Percentiles rank a stretch among this genome's conserved stretches.
Conservation (phyloP, 495 filamentous ascomycete species). For the Lepidopterella palustris region DNA sequence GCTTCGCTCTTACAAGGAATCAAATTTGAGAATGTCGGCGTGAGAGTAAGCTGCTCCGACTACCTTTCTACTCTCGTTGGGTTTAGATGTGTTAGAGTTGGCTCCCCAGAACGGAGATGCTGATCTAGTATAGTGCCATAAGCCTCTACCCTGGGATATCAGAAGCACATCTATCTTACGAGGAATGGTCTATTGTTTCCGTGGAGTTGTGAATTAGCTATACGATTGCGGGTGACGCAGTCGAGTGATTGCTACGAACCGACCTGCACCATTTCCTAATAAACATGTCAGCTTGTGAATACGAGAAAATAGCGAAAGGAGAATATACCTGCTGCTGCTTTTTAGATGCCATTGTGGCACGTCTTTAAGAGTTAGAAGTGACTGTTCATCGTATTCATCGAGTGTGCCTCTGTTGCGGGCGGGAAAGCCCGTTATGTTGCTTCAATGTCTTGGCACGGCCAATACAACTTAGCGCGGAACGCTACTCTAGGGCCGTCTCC, state of each 20-base stretch:
- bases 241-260: slow-evolving; percentile 57
- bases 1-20: slow-evolving; percentile 58
- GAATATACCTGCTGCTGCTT: slow-evolving; percentile 27
- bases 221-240: slow-evolving; percentile 20
- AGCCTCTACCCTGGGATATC: background rate
- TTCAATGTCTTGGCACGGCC: no score
- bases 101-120: slow-evolving; percentile 85
- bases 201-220: slow-evolving; percentile 12
- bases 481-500: no score
- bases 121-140: slow-evolving; percentile 11
- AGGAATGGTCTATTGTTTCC: slow-evolving; percentile 49
- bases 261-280: slow-evolving; percentile 98
- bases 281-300: background rate
- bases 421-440: no score
- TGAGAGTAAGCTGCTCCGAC: slow-evolving; percentile 95
- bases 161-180: slow-evolving; percentile 42
- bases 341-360: slow-evolving; percentile 27
- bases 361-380: no score
- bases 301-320: background rate
- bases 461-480: no score
- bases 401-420: no score
- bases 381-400: no score
- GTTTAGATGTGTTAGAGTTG: slow-evolving; percentile 45
- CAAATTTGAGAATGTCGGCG: slow-evolving; percentile 84
- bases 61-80: slow-evolving; percentile 66